phyloP scores from a whole-genome alignment of 805 yeast genomes.

The Scheffersomyces amazonensis region DNA sequence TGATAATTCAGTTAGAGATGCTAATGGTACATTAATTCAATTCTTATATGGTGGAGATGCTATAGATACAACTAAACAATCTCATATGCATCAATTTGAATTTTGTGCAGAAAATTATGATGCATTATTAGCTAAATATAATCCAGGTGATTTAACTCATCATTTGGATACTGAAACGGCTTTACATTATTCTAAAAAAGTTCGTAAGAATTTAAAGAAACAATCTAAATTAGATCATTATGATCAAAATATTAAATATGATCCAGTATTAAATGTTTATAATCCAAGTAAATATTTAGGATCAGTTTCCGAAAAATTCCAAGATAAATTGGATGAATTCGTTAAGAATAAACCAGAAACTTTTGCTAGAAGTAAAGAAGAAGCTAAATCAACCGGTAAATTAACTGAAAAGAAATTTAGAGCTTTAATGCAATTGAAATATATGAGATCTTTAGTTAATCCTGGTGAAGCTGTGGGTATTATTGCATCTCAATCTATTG shows the following conservation, averaged over 20 bases:
- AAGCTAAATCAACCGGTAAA: constrained; percentile 41
- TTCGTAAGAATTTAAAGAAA: constrained; percentile 67
- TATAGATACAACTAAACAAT: constrained; percentile 89
- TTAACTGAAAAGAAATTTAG: constrained; percentile 80
- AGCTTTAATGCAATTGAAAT: constrained; percentile 96
- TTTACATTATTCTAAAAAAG: constrained; percentile 74
- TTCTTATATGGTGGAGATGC: constrained; percentile 98
- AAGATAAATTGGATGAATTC: constrained; percentile 71
- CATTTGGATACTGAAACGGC: constrained; percentile 86
- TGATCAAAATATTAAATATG: constrained; percentile 63
- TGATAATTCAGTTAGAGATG: constrained; percentile 93
- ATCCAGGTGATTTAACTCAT: constrained; percentile 69
- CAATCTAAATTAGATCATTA: constrained; percentile 62
- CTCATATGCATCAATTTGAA: constrained; percentile 88
- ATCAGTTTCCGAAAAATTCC: constrained; percentile 87
- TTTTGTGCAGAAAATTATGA: constrained; percentile 92
- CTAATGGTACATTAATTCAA: constrained; percentile 90
- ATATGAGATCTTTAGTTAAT: constrained; percentile 90
- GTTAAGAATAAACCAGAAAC: constrained; percentile 52
- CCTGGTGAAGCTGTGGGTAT: constrained; percentile 99
- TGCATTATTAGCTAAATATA: constrained; percentile 79
- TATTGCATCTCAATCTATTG: constrained; percentile 96
- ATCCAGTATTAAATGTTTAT: constrained; percentile 82
- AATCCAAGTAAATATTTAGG: constrained; percentile 92
- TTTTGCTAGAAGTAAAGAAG: constrained; percentile 53